A percentile compares a stretch with the other conserved stretches of the same genome.
Conservation (phyloP, 208 protist species). For the Trypanosoma caninum region DNA sequence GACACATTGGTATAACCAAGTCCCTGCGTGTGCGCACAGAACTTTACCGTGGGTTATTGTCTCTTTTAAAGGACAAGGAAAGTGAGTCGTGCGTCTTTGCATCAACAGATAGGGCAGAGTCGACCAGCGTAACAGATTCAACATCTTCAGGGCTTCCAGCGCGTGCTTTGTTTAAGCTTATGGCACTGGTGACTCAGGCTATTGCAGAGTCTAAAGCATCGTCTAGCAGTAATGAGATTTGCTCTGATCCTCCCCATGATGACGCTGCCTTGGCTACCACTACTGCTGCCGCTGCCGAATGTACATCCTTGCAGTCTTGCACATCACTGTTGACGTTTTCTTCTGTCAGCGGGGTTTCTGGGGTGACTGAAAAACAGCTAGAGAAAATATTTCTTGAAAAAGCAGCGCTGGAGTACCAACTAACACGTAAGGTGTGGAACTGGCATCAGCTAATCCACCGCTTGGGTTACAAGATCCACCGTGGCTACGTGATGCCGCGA, state of each 20-base stretch:
- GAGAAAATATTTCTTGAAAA: slow-evolving; percentile 32
- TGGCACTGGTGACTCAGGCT: slow-evolving; percentile 22
- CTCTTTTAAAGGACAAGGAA: slow-evolving; percentile 71
- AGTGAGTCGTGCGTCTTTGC: slow-evolving; percentile 71
- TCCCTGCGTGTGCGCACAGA: slow-evolving; percentile 78
- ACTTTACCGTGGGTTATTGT: slow-evolving; percentile 71
- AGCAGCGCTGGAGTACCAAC: slow-evolving; percentile 50
- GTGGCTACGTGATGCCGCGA: slow-evolving; percentile 42
- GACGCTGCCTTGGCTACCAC: neutral
- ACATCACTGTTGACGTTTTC: neutral
- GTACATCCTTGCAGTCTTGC: neutral
- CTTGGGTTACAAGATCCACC: slow-evolving; percentile 62
- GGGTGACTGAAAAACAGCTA: slow-evolving; percentile 32
- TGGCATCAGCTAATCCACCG: slow-evolving; percentile 81
- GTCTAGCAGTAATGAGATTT: neutral
- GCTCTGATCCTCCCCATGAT: neutral
- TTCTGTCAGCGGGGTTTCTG: slow-evolving; percentile 2
- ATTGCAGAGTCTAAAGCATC: slow-evolving; percentile 8
- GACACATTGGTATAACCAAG: slow-evolving; percentile 87
- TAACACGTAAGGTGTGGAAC: slow-evolving; percentile 72
- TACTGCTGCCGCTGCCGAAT: neutral
- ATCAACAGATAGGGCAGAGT: slow-evolving; percentile 17
- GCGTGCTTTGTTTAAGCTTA: slow-evolving; percentile 23
- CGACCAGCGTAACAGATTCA: slow-evolving; percentile 1
- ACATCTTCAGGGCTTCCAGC: slow-evolving; percentile 12